These are phyloP conservation scores for Rhamnella rubrinervis DNA, from an alignment of 331 rosid genomes.

Conservation along the genomic window DNA sequence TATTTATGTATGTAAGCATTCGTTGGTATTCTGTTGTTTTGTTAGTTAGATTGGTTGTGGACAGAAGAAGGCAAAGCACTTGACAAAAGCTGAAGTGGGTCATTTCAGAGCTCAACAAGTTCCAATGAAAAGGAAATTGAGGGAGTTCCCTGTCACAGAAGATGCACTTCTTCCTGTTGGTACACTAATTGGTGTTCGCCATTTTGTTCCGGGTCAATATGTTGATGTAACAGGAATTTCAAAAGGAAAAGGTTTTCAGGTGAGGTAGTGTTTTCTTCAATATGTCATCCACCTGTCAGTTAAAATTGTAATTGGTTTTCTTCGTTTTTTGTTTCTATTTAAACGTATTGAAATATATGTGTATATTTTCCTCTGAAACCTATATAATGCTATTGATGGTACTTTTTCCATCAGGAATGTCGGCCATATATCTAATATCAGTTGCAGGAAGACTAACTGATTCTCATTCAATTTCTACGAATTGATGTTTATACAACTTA, in stretches of 20 bases:
- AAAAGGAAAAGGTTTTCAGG: constrained; percentile 97
- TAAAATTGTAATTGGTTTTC: too few species aligned
- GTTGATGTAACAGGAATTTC: constrained; percentile 86
- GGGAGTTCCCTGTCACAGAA: constrained; percentile 86
- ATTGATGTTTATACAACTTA: too few species aligned
- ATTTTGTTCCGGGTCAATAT: constrained; percentile 94
- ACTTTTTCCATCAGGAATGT: too few species aligned
- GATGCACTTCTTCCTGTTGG: constrained; percentile 98
- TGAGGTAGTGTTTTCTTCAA: constrained; percentile 24
- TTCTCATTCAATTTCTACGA: too few species aligned
- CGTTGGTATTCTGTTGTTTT: constrained; percentile 42
- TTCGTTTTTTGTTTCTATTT: neutral
- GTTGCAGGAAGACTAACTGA: too few species aligned
- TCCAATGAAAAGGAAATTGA: constrained; percentile 82
- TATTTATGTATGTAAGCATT: constrained; percentile 39
- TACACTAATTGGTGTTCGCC: constrained; percentile 74
- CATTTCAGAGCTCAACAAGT: constrained; percentile 98
- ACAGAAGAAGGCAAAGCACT: constrained; percentile 87
- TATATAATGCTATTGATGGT: too few species aligned
- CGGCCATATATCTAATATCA: too few species aligned
- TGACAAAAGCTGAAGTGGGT: constrained; percentile 93
- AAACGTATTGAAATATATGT: too few species aligned
- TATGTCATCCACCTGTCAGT: neutral
- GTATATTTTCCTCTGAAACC: too few species aligned
- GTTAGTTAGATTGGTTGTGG: constrained; percentile 99